A percentile compares a stretch with the other conserved stretches of the same genome.
Evolutionary conservation across 129 eudicot species (phyloP).

Genomic region (Chrysanthemum seticuspe): DNA sequence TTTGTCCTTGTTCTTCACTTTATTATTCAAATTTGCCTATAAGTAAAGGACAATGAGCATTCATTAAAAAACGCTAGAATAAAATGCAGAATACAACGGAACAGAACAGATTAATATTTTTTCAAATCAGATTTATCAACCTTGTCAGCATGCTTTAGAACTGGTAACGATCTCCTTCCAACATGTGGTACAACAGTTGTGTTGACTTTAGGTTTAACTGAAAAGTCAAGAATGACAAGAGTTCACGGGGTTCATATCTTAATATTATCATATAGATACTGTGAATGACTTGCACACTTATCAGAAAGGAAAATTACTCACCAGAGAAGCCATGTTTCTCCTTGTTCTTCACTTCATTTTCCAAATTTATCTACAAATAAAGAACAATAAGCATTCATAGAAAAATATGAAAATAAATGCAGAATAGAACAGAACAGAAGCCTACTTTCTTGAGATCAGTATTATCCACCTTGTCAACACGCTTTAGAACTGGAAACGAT

Average conservation of each 20-base stretch:
- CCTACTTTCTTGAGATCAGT: constrained; percentile 47
- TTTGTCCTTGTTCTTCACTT: constrained; percentile 32
- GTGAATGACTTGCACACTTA: neutral
- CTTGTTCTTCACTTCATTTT: constrained; percentile 27
- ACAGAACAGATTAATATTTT: constrained; percentile 32
- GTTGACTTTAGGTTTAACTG: constrained; percentile 59
- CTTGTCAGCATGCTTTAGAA: constrained; percentile 46
- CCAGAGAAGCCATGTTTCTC: constrained; percentile 54
- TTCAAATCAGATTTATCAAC: constrained; percentile 26
- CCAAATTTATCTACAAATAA: constrained; percentile 48
- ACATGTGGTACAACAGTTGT: constrained; percentile 38
- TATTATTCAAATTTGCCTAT: constrained; percentile 46
- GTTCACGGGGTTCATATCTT: neutral
- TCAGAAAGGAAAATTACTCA: constrained; percentile 29
- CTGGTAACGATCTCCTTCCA: constrained; percentile 71
- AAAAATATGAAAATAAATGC: neutral
- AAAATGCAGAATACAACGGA: neutral
- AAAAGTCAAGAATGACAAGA: constrained; percentile 19
- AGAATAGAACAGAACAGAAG: neutral
- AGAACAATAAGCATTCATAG: constrained; percentile 10
- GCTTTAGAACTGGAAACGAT: constrained; percentile 64
- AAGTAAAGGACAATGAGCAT: constrained; percentile 15
- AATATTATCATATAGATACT: neutral
- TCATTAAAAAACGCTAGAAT: neutral
- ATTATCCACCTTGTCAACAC: constrained; percentile 39